These are phyloP conservation scores for Aspergillus sergii DNA, from an alignment of 2,329 filamentous ascomycete genomes.

Conservation along the genomic window DNA sequence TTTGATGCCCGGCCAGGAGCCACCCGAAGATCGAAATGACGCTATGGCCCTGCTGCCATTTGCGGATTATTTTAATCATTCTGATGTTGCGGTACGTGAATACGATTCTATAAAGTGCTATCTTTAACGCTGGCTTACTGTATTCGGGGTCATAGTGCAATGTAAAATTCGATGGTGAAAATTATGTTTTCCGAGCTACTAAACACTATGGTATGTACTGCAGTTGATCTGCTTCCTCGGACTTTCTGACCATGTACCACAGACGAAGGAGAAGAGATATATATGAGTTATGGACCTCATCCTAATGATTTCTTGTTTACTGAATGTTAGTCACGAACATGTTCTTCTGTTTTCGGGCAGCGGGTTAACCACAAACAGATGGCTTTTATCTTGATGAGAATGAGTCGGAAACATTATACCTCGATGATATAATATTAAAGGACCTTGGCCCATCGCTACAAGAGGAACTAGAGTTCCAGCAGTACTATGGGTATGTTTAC, in stretches of 20 bases:
- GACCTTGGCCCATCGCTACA: constrained; percentile 32
- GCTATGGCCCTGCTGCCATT: constrained; percentile 50
- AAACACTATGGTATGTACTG: constrained; percentile 34
- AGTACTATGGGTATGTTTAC: constrained; percentile 42
- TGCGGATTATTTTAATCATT: constrained; percentile 52
- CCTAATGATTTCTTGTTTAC: constrained; percentile 46
- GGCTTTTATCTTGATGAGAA: constrained; percentile 47
- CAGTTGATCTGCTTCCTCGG: neutral
- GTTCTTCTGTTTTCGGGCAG: neutral
- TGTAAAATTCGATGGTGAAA: constrained; percentile 39
- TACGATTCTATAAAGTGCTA: neutral
- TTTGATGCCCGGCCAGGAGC: constrained; percentile 45
- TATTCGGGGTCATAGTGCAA: constrained; percentile 31
- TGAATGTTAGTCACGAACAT: constrained; percentile 40
- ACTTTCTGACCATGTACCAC: neutral
- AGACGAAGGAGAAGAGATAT: constrained; percentile 47
- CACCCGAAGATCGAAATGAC: constrained; percentile 45
- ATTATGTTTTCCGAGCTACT: constrained; percentile 39
- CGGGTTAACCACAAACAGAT: constrained; percentile 32
- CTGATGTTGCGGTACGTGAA: constrained; percentile 41
- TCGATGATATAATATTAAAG: constrained; percentile 45
- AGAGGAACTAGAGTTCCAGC: constrained; percentile 37
- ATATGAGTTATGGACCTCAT: constrained; percentile 48
- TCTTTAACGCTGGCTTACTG: neutral
- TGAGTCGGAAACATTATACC: constrained; percentile 42